These are phyloP conservation scores for Ustilago sp. DNA, from an alignment of 1,284 basidiomycete species.

Conservation along the genomic window DNA sequence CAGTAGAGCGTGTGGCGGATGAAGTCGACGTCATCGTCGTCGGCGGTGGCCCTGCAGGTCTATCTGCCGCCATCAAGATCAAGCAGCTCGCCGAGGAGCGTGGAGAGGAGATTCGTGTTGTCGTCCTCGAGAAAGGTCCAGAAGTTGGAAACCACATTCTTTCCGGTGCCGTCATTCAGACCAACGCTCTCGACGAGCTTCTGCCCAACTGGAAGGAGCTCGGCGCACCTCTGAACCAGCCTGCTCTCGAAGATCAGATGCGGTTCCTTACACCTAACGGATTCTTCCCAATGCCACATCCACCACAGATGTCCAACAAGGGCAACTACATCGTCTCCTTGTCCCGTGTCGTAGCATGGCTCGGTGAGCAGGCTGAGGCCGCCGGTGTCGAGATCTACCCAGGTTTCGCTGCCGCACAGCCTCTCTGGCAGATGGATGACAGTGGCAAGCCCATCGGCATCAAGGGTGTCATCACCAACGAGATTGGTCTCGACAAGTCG, in stretches of 20 bases:
- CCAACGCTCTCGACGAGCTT: slow-evolving; percentile 89
- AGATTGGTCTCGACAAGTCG: slow-evolving; percentile 88
- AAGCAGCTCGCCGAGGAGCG: slow-evolving; percentile 90
- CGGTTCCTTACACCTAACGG: slow-evolving; percentile 81
- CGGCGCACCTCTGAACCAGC: slow-evolving; percentile 78
- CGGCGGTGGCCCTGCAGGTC: slow-evolving; percentile 92
- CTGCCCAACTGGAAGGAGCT: slow-evolving; percentile 84
- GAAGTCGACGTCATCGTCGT: slow-evolving; percentile 97
- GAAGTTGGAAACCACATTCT: slow-evolving; percentile 96
- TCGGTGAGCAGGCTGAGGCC: slow-evolving; percentile 87
- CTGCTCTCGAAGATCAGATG: slow-evolving; percentile 85
- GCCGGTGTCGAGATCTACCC: slow-evolving; percentile 96
- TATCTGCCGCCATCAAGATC: slow-evolving; percentile 93
- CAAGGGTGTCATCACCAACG: slow-evolving; percentile 89
- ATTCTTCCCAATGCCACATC: slow-evolving; percentile 90
- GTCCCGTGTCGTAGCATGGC: slow-evolving; percentile 88
- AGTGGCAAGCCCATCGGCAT: slow-evolving; percentile 75
- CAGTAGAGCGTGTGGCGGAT: slow-evolving; percentile 68
- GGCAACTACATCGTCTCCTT: slow-evolving; percentile 95
- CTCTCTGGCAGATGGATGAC: slow-evolving; percentile 80
- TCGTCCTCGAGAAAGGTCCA: slow-evolving; percentile 92
- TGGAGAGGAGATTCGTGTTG: slow-evolving; percentile 83
- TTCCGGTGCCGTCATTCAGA: slow-evolving; percentile 95
- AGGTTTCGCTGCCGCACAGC: slow-evolving; percentile 89
- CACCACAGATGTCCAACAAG: slow-evolving; percentile 95